Evolutionary conservation across 805 yeast genomes (phyloP).

Genomic region (Saccharomycopsis fibuligera): DNA sequence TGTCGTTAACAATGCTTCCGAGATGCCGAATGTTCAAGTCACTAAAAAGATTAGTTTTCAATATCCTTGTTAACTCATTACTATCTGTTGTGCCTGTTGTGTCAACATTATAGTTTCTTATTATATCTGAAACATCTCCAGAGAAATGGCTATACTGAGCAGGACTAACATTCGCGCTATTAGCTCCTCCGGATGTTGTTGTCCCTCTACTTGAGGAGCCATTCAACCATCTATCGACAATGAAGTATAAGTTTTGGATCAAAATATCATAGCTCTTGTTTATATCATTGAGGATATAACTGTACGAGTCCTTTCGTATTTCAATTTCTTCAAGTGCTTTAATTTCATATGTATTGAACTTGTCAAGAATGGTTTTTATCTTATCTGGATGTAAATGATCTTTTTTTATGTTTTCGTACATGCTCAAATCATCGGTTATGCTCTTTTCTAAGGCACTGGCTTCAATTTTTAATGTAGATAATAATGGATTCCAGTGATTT

Average conservation of each 20-base stretch:
- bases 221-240: constrained; percentile 1
- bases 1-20: constrained; percentile 13
- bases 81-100: neutral
- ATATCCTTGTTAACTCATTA: constrained; percentile 2
- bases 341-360: neutral
- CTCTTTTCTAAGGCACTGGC: neutral
- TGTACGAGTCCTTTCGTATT: neutral
- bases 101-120: neutral
- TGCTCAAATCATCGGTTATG: neutral
- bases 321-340: constrained; percentile 3
- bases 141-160: no score
- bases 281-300: constrained; percentile 1
- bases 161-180: neutral
- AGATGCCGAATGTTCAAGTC: constrained; percentile 11
- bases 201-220: neutral
- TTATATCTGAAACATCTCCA: no score
- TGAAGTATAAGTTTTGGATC: neutral
- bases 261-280: neutral
- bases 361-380: neutral
- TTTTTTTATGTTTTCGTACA: neutral
- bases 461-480: neutral
- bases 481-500: constrained; percentile 2
- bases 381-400: neutral
- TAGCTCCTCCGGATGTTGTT: neutral
- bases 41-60: constrained; percentile 9